Base-by-base conservation (phyloP, 2,329 filamentous ascomycete species). In the Penicillium brasilianum region DNA sequence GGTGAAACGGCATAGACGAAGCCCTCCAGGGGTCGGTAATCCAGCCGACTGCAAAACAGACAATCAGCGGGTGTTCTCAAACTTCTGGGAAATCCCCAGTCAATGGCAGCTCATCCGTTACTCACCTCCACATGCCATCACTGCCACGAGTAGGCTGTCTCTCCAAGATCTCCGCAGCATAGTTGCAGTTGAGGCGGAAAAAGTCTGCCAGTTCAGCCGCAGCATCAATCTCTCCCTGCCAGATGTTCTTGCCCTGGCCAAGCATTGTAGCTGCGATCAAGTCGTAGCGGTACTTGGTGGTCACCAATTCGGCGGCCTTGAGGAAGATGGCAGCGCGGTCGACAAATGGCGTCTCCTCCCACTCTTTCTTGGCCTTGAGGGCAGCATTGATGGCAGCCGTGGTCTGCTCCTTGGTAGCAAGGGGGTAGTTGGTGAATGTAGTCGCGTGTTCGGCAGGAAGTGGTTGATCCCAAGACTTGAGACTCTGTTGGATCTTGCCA, bases 211-310 rank as follows among this genome's bases (percentile, higher is more conserved):
- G 80, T 82, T 98, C 94, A 11, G 93, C 93, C 16, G 93, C 93
- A 36, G 92, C 85, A 78, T 97, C 93, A 66, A 97, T 97, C 83
- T 98, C 93, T 34, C 92, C 93, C 78, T 98, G 93, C 92, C 92
- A 97, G 48, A 91, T 91, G 76, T 97, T 97, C 86, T 97, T 97
- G 70, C 94, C 94, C 80, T 98, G 94, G 63, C 94, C 93, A 22
- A 97, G 82, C 87, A 97, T 96, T 4, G 94, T 97, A 16, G 92
- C 90, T 3, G 94, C 93, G 88, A 97, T 95, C 71, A 98, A 87
- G 57, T 97, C 91, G 80, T 96, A 96, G 73, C 94, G 87, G 80
- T 98, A 97, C 80, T 97, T 97, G 63, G 86, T 89, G 59, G 90
- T 84, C 66, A 97, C 86, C 61, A 98, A 84, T 76, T 97, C 93